These are phyloP conservation scores for Lepidium africanum DNA, from an alignment of 345 rosid species.

Conservation along the genomic window DNA sequence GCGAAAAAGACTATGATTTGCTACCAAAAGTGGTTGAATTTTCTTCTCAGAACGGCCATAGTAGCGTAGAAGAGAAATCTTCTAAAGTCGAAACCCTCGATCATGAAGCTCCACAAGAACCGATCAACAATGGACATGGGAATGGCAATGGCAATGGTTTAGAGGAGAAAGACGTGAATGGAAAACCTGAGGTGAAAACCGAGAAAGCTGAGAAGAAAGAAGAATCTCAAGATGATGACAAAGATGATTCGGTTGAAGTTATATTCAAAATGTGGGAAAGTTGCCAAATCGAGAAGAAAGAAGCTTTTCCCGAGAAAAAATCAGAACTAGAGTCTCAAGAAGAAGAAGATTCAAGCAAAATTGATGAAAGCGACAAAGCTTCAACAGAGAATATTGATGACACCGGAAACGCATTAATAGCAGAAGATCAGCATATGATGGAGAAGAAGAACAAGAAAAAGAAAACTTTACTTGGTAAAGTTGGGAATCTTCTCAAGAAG, in stretches of 20 bases:
- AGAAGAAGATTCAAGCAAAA: slow-evolving; percentile 60
- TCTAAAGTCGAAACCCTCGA: slow-evolving; percentile 31
- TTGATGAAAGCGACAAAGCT: slow-evolving; percentile 49
- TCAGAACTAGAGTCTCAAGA: slow-evolving; percentile 63
- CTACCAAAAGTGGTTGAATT: slow-evolving; percentile 91
- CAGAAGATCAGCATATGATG: slow-evolving; percentile 43
- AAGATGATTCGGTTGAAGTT: slow-evolving; percentile 60
- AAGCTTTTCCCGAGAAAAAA: slow-evolving; percentile 69
- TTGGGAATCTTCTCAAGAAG: slow-evolving; percentile 94
- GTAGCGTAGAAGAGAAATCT: slow-evolving; percentile 59
- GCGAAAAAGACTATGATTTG: slow-evolving; percentile 90
- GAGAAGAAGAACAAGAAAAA: slow-evolving; percentile 59
- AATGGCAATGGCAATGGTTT: slow-evolving; percentile 18
- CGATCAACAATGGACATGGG: slow-evolving; percentile 3
- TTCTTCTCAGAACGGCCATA: slow-evolving; percentile 90
- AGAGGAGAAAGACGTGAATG: slow-evolving; percentile 43
- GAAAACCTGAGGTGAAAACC: slow-evolving; percentile 31
- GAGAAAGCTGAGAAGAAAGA: slow-evolving; percentile 42
- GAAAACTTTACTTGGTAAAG: slow-evolving; percentile 83
- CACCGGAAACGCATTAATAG: slow-evolving; percentile 36
- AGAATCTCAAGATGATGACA: slow-evolving; percentile 30
- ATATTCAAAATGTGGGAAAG: slow-evolving; percentile 98
- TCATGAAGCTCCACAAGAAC: slow-evolving; percentile 32
- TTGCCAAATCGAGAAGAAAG: slow-evolving; percentile 95
- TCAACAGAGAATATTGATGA: slow-evolving; percentile 52